phyloP scores from a whole-genome alignment of 768 basidiomycete genomes.

The Termitomyces sp. region DNA sequence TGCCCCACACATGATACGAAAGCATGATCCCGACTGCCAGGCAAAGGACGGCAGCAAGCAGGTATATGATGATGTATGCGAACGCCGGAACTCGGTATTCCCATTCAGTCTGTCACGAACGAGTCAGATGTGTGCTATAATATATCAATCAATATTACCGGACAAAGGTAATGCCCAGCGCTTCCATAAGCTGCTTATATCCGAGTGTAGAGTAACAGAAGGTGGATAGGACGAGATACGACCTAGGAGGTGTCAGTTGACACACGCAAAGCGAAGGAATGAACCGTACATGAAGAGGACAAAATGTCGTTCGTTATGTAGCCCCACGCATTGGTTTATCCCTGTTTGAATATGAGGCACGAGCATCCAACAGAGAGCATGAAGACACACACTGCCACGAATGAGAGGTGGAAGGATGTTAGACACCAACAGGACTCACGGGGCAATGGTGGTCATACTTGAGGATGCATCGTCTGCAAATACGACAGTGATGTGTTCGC shows the following conservation, averaged over 20 bases:
- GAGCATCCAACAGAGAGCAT: not conserved
- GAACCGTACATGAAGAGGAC: slow-evolving; percentile 84
- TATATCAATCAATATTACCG: slow-evolving; percentile 26
- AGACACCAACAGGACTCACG: slow-evolving; percentile 43
- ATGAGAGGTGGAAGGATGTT: slow-evolving; percentile 5
- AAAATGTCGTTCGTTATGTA: slow-evolving; percentile 95
- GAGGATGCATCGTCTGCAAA: slow-evolving; percentile 67
- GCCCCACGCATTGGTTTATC: slow-evolving; percentile 96
- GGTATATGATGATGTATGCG: slow-evolving; percentile 69
- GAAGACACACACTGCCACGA: slow-evolving; percentile 34
- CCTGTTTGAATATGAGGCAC: slow-evolving; percentile 39
- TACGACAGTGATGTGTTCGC: slow-evolving; percentile 60
- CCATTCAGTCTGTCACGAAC: slow-evolving; percentile 40
- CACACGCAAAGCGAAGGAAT: not conserved
- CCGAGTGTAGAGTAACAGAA: slow-evolving; percentile 62
- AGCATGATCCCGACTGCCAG: slow-evolving; percentile 73
- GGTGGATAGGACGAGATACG: slow-evolving; percentile 74
- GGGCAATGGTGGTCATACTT: slow-evolving; percentile 94
- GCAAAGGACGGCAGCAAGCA: slow-evolving; percentile 72
- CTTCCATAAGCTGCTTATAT: slow-evolving; percentile 52
- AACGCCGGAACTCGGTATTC: slow-evolving; percentile 61
- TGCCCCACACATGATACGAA: slow-evolving; percentile 67
- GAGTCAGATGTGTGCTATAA: not conserved
- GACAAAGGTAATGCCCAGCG: slow-evolving; percentile 49
- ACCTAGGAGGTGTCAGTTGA: slow-evolving; percentile 39